Evolutionary conservation across 225 moss, liverwort and hornwort species (phyloP).

Genomic region (Pleurozium schreberi): DNA sequence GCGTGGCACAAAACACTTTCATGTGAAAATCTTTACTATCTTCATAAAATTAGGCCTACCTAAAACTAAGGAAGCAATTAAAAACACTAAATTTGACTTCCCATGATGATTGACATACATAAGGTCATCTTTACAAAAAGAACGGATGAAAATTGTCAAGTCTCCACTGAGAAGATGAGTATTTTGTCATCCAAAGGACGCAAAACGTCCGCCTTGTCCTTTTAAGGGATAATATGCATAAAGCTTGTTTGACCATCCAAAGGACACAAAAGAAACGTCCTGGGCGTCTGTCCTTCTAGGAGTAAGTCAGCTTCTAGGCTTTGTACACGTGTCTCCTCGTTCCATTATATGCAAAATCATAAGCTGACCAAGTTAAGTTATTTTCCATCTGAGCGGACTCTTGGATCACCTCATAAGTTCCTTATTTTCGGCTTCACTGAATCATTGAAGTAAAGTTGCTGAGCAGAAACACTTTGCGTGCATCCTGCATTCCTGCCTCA

Average conservation of each 20-base stretch:
- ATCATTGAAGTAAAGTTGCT: neutral
- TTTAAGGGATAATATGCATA: no score
- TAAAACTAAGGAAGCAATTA: no score
- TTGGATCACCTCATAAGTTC: neutral
- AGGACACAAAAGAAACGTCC: neutral
- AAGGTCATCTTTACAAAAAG: no score
- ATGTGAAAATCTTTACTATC: no score
- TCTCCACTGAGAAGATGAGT: no score
- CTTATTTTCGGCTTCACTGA: neutral
- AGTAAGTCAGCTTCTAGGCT: neutral
- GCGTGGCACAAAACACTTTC: no score
- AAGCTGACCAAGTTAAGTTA: neutral
- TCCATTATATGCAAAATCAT: neutral
- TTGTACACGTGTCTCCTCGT: neutral
- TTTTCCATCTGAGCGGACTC: neutral
- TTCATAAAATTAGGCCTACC: no score
- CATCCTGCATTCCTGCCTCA: neutral
- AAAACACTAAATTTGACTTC: no score
- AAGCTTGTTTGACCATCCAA: neutral
- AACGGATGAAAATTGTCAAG: no score
- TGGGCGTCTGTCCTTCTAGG: accelerated
- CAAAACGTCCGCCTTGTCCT: no score
- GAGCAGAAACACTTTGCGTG: neutral
- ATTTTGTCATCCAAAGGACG: no score
- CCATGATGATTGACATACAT: no score